These are phyloP conservation scores for Cercospora janseana DNA, from an alignment of 2,329 filamentous ascomycete species.

Conservation along the genomic window DNA sequence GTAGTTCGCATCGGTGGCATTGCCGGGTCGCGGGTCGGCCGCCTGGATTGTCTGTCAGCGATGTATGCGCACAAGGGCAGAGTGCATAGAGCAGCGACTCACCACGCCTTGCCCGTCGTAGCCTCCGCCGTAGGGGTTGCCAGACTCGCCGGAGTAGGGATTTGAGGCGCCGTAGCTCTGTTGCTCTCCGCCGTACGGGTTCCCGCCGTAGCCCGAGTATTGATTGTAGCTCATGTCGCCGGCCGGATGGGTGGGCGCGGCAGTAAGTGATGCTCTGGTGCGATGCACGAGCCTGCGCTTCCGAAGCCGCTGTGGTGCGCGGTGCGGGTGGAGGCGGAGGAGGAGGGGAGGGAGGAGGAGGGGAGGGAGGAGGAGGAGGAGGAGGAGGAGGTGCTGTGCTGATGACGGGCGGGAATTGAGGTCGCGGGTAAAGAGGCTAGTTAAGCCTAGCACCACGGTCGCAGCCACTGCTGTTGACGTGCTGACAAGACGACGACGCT, in stretches of 20 bases:
- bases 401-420: too few relatives aligned
- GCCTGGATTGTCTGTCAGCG: conserved; percentile 9
- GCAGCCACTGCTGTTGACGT: too few relatives aligned
- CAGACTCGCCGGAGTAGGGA: conserved; percentile 35
- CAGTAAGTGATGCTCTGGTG: conserved; percentile 3
- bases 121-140: conserved; percentile 42
- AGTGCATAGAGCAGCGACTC: conserved; percentile 3
- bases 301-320: conserved; percentile 10
- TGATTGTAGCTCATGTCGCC: conserved; percentile 56
- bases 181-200: conserved; percentile 67
- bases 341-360: conserved; percentile 3
- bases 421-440: too few relatives aligned
- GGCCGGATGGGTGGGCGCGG: conserved; percentile 11
- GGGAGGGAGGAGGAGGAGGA: neutral
- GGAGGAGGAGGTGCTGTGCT: too few relatives aligned
- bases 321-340: neutral
- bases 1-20: conserved; percentile 9
- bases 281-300: neutral
- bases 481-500: too few relatives aligned
- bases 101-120: conserved; percentile 23
- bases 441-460: too few relatives aligned
- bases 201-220: conserved; percentile 56
- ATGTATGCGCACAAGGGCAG: neutral
- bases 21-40: conserved; percentile 5
- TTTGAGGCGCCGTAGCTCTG: conserved; percentile 42